Conservation (phyloP, 2,329 filamentous ascomycete species). For the Epichloe elymi region DNA sequence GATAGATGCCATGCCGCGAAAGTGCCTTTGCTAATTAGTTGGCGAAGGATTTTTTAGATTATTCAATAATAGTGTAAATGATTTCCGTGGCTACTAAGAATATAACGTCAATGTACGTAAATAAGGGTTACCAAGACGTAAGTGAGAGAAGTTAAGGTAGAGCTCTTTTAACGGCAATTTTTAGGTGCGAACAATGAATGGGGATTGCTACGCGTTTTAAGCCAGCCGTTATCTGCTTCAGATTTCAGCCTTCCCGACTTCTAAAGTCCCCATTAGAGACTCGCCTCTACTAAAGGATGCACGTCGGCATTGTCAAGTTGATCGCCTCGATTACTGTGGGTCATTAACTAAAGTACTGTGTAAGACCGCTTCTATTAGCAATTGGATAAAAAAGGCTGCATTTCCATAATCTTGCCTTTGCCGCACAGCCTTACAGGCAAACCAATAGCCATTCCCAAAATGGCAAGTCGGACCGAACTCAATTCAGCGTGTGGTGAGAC, state of each 20-base stretch:
- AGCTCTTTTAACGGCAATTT: not conserved
- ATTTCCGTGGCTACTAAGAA: rapidly evolving
- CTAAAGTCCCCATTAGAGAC: too few relatives aligned
- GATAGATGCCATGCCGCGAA: not conserved
- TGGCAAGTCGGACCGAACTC: not conserved
- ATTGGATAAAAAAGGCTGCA: not conserved
- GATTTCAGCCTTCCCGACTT: too few relatives aligned
- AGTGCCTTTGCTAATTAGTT: not conserved
- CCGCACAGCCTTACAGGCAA: not conserved
- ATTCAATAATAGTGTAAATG: rapidly evolving
- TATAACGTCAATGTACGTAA: not conserved
- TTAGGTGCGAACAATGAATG: not conserved
- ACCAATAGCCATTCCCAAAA: not conserved
- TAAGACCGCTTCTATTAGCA: too few relatives aligned
- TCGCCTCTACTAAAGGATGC: too few relatives aligned
- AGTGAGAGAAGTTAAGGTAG: not conserved
- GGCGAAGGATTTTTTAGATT: rapidly evolving
- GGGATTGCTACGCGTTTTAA: not conserved
- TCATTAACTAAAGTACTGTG: too few relatives aligned
- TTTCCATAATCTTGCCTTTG: not conserved
- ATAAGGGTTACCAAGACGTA: not conserved
- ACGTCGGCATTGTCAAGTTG: too few relatives aligned
- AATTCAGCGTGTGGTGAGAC: not conserved
- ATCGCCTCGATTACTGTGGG: too few relatives aligned
- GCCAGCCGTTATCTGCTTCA: not conserved